A percentile compares a stretch with the other conserved stretches of the same genome.
Evolutionary conservation across 2,329 filamentous ascomycete species (phyloP).

Genomic region (Cytospora piceicola): DNA sequence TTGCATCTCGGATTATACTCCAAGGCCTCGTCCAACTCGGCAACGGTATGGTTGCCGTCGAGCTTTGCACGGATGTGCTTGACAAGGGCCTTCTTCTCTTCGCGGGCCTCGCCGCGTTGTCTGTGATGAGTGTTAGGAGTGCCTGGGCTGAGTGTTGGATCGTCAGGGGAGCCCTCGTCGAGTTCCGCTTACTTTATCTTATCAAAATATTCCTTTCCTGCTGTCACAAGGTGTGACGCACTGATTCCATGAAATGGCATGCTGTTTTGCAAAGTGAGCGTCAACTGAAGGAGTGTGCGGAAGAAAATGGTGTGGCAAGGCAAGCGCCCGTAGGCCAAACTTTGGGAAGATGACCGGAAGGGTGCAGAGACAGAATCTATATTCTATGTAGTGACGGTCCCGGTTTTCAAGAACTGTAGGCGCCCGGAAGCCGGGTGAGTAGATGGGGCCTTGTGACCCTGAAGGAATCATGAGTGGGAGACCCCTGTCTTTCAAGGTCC

Average conservation of each 20-base stretch:
- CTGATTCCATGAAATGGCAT: conserved; percentile 29
- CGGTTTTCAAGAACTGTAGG: neutral
- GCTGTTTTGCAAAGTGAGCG: conserved; percentile 8
- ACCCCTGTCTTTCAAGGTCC: conserved; percentile 1
- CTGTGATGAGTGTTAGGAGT: conserved; percentile 14
- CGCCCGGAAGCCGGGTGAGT: neutral
- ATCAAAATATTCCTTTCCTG: conserved; percentile 28
- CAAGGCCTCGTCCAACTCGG: conserved; percentile 24
- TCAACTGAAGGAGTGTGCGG: neutral
- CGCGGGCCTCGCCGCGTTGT: conserved; percentile 29
- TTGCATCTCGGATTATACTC: conserved; percentile 28
- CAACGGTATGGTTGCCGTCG: conserved; percentile 24
- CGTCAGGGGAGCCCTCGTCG: neutral
- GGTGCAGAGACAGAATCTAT: neutral
- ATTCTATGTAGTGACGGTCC: conserved; percentile 2
- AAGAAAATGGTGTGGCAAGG: neutral
- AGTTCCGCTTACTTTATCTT: conserved; percentile 25
- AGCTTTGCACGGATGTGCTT: conserved; percentile 27
- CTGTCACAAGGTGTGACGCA: conserved; percentile 25
- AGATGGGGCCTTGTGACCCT: neutral
- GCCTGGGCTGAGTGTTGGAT: neutral
- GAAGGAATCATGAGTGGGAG: conserved; percentile 6
- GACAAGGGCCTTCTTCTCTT: conserved; percentile 30
- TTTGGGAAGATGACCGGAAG: neutral
- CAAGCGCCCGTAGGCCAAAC: conserved; percentile 10